Base-by-base conservation (phyloP, 129 eudicot species). In the Heracleum sosnowskyi region DNA sequence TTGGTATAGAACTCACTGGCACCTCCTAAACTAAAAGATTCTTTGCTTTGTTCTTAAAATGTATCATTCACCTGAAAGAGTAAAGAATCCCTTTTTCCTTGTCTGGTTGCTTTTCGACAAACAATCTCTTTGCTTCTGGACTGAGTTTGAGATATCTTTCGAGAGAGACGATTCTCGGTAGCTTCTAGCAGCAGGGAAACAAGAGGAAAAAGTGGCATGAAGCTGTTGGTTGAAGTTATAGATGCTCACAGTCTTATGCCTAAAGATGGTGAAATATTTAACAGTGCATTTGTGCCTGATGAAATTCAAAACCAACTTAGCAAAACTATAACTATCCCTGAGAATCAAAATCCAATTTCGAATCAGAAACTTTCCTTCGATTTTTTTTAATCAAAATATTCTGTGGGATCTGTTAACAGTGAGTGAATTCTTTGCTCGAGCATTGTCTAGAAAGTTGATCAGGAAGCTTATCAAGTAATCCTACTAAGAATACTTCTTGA, bases 121-220 rank as follows among this genome's bases (percentile, higher is more conserved):
- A 66, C 24, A 31, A 33, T 37, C 39, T 66, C 72, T 66, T 66
- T 66, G 72, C 72, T 66, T 66, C 72, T 66, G 72, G 72, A 66
- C 39, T 66, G 39, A 66, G 72, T 66, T 66, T 11, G 72, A 66
- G 72, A 66, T 66, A 66, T 66, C 72, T 66, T 66, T 31, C 40
- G 39, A 66, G 39, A 1, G 72, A 66, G 72, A 11, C 72, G 22
- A 66, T 66, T 66, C 72, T 8, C 7, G 39, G 7, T 33, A 15
- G 39, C 72, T 66, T 33, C 37, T 33, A 31, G 6, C 72, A 33
- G 24, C 72, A 66, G 72, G 72, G 39, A 31, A 66, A 28, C 72
- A 31, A 31, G 8, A 64, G 37, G 39, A 15, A 64, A 64, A 66
- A 31, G 37, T 13, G 31, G 20, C 7, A 20, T 31, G 72, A 66